Evolutionary conservation across 805 yeast species (phyloP).

Genomic region (Brettanomyces bruxellensis): DNA sequence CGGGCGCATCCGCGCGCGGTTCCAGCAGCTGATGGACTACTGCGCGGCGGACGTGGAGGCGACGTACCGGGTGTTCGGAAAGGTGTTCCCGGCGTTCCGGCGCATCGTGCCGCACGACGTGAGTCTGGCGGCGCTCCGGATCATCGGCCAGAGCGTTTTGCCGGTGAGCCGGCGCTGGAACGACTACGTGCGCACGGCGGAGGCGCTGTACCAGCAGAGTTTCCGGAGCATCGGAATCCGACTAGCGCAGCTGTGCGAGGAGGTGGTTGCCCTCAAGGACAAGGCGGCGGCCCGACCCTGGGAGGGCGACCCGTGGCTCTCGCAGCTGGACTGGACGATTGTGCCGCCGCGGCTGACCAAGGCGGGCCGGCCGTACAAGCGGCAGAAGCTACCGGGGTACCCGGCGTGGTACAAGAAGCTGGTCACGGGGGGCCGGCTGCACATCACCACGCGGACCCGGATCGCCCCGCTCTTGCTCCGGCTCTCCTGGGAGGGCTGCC

Average conservation of each 20-base stretch:
- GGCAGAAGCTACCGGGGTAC: constrained; percentile 77
- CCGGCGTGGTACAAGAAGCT: constrained; percentile 88
- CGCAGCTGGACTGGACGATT: constrained; percentile 82
- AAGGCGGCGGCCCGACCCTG: constrained; percentile 27
- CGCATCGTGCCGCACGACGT: constrained; percentile 85
- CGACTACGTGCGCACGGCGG: constrained; percentile 60
- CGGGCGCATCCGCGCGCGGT: constrained; percentile 42
- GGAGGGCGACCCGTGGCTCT: constrained; percentile 76
- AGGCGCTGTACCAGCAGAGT: constrained; percentile 51
- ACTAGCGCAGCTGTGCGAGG: constrained; percentile 50
- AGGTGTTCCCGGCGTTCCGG: constrained; percentile 61
- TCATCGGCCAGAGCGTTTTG: constrained; percentile 61
- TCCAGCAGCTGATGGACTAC: constrained; percentile 58
- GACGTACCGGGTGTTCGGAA: constrained; percentile 61
- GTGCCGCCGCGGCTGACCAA: constrained; percentile 54
- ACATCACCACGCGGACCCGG: constrained; percentile 63
- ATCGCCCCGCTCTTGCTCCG: constrained; percentile 67
- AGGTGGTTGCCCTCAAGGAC: constrained; percentile 36
- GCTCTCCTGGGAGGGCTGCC: constrained; percentile 77
- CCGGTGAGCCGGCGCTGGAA: constrained; percentile 77
- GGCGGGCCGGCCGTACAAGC: constrained; percentile 57
- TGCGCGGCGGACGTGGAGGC: constrained; percentile 80
- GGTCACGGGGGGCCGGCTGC: constrained; percentile 32
- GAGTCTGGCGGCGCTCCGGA: constrained; percentile 77
- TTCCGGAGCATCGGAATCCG: constrained; percentile 47